Percentiles rank a stretch among this genome's conserved stretches.
These are phyloP conservation scores for Arthrinium phaeospermum DNA, from an alignment of 2,329 filamentous ascomycete genomes.

Conservation along the genomic window DNA sequence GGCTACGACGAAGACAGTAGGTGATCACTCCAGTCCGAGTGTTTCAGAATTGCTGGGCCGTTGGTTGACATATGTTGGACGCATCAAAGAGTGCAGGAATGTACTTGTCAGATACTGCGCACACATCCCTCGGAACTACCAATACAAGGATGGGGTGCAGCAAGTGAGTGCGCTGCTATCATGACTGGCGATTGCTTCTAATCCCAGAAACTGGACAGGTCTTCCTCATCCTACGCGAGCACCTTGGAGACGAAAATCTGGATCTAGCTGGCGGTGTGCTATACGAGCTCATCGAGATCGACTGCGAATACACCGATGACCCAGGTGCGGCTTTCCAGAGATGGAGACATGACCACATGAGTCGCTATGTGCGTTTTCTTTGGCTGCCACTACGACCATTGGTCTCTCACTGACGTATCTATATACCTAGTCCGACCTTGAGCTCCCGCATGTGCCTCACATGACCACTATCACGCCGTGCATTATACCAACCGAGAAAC, in stretches of 20 bases:
- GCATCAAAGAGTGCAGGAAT: conserved; percentile 48
- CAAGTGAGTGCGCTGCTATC: conserved; percentile 37
- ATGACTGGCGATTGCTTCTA: neutral
- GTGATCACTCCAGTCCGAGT: neutral
- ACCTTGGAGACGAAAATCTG: conserved; percentile 51
- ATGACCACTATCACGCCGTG: conserved; percentile 50
- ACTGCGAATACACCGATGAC: conserved; percentile 50
- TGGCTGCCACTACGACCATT: neutral
- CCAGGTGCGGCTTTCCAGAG: conserved; percentile 52
- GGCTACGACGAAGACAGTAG: conserved; percentile 20
- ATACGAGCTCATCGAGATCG: conserved; percentile 53
- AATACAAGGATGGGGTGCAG: conserved; percentile 51
- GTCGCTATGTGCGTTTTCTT: conserved; percentile 45
- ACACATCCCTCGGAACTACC: conserved; percentile 51
- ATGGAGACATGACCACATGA: conserved; percentile 52
- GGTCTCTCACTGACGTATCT: conserved; percentile 2
- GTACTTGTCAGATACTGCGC: conserved; percentile 51
- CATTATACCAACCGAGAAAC: conserved; percentile 45
- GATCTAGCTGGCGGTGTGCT: conserved; percentile 50
- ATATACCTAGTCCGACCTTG: conserved; percentile 46
- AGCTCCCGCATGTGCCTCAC: conserved; percentile 53
- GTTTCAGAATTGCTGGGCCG: neutral
- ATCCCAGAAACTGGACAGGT: conserved; percentile 34
- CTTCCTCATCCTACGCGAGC: conserved; percentile 49
- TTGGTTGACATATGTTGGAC: neutral